Percentiles rank a stretch among this genome's conserved stretches.
These are phyloP conservation scores for Venustampulla echinocandica DNA, from an alignment of 495 filamentous ascomycete genomes.

Conservation along the genomic window DNA sequence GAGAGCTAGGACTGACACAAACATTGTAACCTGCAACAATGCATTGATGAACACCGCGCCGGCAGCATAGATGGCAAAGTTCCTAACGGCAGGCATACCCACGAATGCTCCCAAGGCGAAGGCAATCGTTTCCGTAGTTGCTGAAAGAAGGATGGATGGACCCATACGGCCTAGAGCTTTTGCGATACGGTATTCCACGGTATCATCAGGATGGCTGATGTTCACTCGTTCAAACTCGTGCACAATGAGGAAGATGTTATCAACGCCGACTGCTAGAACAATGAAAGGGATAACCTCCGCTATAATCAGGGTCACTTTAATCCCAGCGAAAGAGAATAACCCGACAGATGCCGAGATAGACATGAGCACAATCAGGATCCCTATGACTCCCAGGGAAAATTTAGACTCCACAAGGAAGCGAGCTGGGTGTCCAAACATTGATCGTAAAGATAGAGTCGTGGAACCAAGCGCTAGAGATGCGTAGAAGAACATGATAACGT, in stretches of 20 bases:
- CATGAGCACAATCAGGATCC: conserved; percentile 93
- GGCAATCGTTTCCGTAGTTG: conserved; percentile 83
- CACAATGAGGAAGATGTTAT: conserved; percentile 98
- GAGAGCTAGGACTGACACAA: conserved; percentile 79
- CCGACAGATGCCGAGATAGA: conserved; percentile 92
- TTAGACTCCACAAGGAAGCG: conserved; percentile 88
- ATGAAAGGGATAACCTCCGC: conserved; percentile 98
- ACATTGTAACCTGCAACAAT: conserved; percentile 89
- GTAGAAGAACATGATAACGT: conserved; percentile 97
- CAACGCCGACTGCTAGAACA: conserved; percentile 89
- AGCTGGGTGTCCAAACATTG: conserved; percentile 69
- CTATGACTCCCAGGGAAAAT: conserved; percentile 84
- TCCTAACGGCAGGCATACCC: conserved; percentile 93
- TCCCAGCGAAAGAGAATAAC: conserved; percentile 76
- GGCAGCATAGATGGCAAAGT: conserved; percentile 93
- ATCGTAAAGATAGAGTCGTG: conserved; percentile 64
- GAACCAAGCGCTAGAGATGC: conserved; percentile 87
- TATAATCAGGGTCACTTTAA: conserved; percentile 94
- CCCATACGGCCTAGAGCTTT: conserved; percentile 88
- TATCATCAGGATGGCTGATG: conserved; percentile 73
- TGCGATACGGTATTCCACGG: conserved; percentile 75
- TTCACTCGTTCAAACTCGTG: conserved; percentile 97
- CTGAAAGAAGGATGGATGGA: conserved; percentile 92
- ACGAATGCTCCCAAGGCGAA: conserved; percentile 90
- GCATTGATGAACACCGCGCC: conserved; percentile 97